These are phyloP conservation scores for Venturia oleaginea DNA, from an alignment of 2,329 filamentous ascomycete species.

Conservation along the genomic window DNA sequence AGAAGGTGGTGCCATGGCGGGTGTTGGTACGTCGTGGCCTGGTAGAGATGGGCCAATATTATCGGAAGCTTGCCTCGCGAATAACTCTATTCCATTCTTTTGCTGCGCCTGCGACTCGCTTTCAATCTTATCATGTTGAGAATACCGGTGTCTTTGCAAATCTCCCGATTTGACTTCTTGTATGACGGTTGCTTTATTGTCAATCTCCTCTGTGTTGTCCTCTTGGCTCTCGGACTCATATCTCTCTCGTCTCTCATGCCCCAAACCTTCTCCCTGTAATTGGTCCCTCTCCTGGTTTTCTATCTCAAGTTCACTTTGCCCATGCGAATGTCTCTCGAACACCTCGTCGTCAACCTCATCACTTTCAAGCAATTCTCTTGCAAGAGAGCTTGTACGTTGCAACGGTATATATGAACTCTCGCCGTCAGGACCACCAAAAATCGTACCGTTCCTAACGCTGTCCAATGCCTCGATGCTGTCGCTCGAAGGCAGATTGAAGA, in stretches of 20 bases:
- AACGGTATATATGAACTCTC: not conserved
- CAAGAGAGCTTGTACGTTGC: not conserved
- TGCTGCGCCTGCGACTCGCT: not conserved
- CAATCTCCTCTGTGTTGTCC: not conserved
- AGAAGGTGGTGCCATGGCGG: not conserved
- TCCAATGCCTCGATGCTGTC: not conserved
- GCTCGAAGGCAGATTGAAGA: constrained; percentile 6
- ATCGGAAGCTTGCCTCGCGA: no score
- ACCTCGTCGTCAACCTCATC: not conserved
- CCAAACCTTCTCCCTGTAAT: not conserved
- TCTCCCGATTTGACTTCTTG: not conserved
- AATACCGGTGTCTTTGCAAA: not conserved
- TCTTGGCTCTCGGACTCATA: not conserved
- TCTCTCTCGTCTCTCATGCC: not conserved
- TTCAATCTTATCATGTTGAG: not conserved
- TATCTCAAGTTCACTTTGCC: not conserved
- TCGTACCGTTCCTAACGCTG: not conserved
- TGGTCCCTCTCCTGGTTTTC: not conserved
- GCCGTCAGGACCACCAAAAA: not conserved
- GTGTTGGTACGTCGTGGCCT: not conserved
- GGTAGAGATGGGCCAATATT: not conserved
- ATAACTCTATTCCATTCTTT: not conserved
- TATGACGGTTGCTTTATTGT: not conserved
- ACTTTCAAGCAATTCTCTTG: not conserved
- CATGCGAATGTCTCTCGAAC: not conserved